Evolutionary conservation across 306 rosid genomes (phyloP).

Genomic region (barrel medic (Medicago truncatula)): MtrunA17r5.0-ANR NC_053049.1:1322501-1323000

Average conservation of each 20-base stretch:
- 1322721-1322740: not conserved
- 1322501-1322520: no score
- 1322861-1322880: conserved; percentile 45
- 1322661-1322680: not conserved
- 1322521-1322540: no score
- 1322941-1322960: conserved; percentile 97
- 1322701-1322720: not conserved
- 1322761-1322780: not conserved
- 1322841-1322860: conserved; percentile 59
- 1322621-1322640: not conserved
- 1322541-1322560: no score
- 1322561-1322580: no score
- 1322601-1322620: not conserved
- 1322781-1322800: not conserved
- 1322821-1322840: not conserved
- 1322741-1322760: not conserved
- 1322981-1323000: conserved; percentile 71
- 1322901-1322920: conserved; percentile 69
- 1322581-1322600: no score
- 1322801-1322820: not conserved
- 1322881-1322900: conserved; percentile 76
- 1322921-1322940: conserved; percentile 72
- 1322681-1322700: not conserved
- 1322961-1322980: conserved; percentile 96
- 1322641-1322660: not conserved